Conservation (phyloP, 257 asterid genomes). For the Solanum virginianum region DNA sequence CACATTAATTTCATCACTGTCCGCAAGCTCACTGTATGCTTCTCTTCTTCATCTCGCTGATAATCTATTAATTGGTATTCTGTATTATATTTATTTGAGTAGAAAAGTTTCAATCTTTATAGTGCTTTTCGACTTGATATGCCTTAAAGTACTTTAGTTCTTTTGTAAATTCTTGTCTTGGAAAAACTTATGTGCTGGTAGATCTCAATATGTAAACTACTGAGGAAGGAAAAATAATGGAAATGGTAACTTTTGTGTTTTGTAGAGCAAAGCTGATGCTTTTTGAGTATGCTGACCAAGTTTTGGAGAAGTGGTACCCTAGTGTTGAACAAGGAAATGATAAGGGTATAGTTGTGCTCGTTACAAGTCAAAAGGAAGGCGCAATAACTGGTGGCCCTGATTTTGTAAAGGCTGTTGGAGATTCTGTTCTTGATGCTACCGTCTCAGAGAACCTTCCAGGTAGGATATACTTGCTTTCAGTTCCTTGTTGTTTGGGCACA, state of each 20-base stretch:
- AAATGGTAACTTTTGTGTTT: neutral
- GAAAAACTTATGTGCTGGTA: neutral
- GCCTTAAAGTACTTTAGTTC: neutral
- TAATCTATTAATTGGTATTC: neutral
- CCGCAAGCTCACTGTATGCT: slow-evolving; percentile 78
- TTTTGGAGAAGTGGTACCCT: slow-evolving; percentile 87
- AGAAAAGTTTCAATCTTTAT: neutral
- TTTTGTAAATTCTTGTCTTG: neutral
- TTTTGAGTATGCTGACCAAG: slow-evolving; percentile 98
- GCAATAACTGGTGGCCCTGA: slow-evolving; percentile 98
- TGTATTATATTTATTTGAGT: neutral
- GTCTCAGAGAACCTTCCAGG: slow-evolving; percentile 97
- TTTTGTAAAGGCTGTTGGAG: slow-evolving; percentile 83
- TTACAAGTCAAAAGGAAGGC: slow-evolving; percentile 97
- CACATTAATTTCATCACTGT: slow-evolving; percentile 82
- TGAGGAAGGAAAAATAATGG: neutral
- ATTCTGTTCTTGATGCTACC: slow-evolving; percentile 77
- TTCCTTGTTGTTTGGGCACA: neutral
- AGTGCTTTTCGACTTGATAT: neutral
- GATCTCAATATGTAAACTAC: neutral
- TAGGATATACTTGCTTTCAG: neutral
- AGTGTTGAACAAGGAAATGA: slow-evolving; percentile 71
- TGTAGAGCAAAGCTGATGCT: slow-evolving; percentile 95
- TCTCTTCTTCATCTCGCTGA: neutral
- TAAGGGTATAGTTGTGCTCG: slow-evolving; percentile 88